Percentiles rank a stretch among this genome's conserved stretches.
phyloP scores from a whole-genome alignment of 2,329 filamentous ascomycete genomes.

The Colletotrichum siamense region DNA sequence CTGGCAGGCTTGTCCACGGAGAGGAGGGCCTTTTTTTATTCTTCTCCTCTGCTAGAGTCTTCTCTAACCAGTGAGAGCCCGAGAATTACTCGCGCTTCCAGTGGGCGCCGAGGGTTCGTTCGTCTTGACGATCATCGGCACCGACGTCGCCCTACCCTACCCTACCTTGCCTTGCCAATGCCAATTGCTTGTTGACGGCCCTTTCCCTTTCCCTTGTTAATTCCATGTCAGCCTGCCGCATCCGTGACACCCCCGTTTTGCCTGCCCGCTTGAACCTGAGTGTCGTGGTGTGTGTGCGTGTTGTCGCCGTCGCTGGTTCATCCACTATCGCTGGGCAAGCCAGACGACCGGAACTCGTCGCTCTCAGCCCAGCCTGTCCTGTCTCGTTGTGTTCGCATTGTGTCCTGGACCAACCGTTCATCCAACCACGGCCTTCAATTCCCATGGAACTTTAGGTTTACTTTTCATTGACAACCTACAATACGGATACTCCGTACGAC shows the following conservation, averaged over 20 bases:
- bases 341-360: background rate
- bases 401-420: background rate
- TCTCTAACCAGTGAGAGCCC: background rate
- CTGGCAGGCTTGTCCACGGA: background rate
- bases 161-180: background rate
- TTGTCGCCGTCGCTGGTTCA: background rate
- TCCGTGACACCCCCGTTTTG: background rate
- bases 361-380: background rate
- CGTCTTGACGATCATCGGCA: conserved; percentile 21
- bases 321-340: background rate
- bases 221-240: background rate
- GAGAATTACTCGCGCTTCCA: background rate
- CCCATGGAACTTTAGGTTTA: background rate
- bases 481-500: background rate
- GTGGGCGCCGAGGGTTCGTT: conserved; percentile 7
- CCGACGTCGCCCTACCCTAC: conserved; percentile 11
- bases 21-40: background rate
- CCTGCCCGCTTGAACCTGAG: background rate
- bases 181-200: background rate
- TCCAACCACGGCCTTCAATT: background rate
- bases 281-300: background rate
- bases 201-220: background rate
- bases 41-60: background rate
- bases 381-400: background rate
- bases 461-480: background rate